Conservation (phyloP, 129 eudicot genomes). For the Pittosporum tobira region DNA sequence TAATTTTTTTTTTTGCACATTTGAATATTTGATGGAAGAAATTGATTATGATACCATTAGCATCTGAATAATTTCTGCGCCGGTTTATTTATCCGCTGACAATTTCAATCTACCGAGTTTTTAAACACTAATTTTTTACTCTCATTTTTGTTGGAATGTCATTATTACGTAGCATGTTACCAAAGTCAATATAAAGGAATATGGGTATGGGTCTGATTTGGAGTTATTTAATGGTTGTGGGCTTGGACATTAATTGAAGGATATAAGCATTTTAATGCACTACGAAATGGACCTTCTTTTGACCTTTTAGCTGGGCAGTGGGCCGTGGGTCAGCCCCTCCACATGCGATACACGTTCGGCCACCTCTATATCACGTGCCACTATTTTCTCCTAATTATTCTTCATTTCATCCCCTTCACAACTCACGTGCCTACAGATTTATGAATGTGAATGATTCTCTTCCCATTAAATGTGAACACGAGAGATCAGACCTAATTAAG, state of each 20-base stretch:
- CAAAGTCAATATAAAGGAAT: background rate
- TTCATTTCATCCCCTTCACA: conserved; percentile 6
- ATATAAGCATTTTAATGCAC: no score
- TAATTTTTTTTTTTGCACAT: no score
- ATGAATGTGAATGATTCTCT: background rate
- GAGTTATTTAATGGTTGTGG: background rate
- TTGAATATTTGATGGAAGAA: no score
- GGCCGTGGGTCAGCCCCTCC: conserved; percentile 15
- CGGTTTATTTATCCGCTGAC: no score
- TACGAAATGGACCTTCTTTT: no score
- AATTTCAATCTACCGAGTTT: no score
- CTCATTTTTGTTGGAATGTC: background rate
- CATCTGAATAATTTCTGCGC: no score
- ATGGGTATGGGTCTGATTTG: background rate
- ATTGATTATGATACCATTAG: no score
- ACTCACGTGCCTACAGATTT: background rate
- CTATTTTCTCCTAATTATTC: conserved; percentile 9
- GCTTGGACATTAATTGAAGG: no score
- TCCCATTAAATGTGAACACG: no score
- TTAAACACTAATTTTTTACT: no score
- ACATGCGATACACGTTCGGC: conserved; percentile 18
- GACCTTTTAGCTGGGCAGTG: background rate
- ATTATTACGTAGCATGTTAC: background rate
- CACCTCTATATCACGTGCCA: conserved; percentile 15
- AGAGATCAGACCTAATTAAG: no score